Conservation (phyloP, 345 rosid species). For the Populus tremula region DNA sequence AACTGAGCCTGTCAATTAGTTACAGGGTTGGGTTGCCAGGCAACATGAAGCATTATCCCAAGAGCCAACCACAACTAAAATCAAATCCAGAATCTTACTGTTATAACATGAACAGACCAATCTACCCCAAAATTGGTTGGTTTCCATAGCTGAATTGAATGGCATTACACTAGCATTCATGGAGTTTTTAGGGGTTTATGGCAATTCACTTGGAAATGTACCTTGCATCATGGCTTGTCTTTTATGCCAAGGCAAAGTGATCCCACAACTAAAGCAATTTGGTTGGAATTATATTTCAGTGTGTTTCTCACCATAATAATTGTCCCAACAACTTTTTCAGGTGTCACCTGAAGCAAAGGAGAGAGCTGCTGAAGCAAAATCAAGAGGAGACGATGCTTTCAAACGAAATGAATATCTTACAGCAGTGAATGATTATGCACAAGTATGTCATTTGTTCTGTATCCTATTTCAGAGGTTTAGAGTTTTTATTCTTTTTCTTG, state of each 20-base stretch:
- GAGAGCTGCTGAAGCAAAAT: constrained; percentile 86
- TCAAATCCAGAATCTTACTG: not conserved
- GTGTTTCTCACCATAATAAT: not conserved
- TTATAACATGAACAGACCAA: not conserved
- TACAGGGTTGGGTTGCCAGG: not conserved
- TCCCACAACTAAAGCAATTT: not conserved
- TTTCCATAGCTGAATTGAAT: not conserved
- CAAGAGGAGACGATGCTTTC: constrained; percentile 83
- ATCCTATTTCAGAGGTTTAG: not conserved
- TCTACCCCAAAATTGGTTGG: not conserved
- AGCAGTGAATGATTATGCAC: constrained; percentile 79
- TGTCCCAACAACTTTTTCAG: constrained; percentile 31
- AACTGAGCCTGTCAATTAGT: not conserved
- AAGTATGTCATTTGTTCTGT: constrained; percentile 39
- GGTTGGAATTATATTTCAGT: not conserved
- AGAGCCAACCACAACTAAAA: not conserved
- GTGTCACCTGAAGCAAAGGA: constrained; percentile 71
- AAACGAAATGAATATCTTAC: constrained; percentile 52
- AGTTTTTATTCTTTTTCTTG: not conserved
- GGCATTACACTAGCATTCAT: not conserved
- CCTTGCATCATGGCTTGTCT: not conserved
- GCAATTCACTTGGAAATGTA: not conserved
- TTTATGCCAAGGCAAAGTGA: not conserved
- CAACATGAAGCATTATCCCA: not conserved
- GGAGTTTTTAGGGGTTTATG: not conserved